A percentile compares a stretch with the other conserved stretches of the same genome.
Conservation (phyloP, 2,329 filamentous ascomycete species). For the Neofusicoccum parvum region DNA sequence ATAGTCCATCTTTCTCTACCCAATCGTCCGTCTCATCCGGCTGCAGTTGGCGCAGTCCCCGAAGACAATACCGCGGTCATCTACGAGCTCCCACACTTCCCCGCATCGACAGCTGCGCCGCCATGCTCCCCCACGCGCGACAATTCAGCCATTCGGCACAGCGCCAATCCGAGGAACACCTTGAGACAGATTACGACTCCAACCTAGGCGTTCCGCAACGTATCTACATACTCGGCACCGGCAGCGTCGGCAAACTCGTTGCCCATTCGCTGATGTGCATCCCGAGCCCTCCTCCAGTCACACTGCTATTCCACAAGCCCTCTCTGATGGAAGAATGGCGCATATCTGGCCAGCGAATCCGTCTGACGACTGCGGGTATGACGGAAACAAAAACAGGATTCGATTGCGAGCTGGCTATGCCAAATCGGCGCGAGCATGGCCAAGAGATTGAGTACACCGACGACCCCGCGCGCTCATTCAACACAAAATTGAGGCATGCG, state of each 20-base stretch:
- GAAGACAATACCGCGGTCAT: background rate
- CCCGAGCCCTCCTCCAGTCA: slow-evolving; percentile 69
- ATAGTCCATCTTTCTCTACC: background rate
- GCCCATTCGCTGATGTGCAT: slow-evolving; percentile 70
- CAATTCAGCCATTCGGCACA: background rate
- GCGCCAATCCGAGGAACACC: background rate
- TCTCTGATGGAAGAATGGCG: slow-evolving; percentile 51
- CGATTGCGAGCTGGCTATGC: slow-evolving; percentile 47
- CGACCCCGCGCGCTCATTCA: slow-evolving; percentile 1
- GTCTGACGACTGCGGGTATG: slow-evolving; percentile 48
- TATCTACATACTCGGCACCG: slow-evolving; percentile 77
- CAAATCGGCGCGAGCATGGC: slow-evolving; percentile 41
- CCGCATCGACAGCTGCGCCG: background rate
- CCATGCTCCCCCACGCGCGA: background rate
- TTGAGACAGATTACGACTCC: background rate
- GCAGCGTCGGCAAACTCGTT: slow-evolving; percentile 79
- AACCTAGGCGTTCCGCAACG: slow-evolving; percentile 30
- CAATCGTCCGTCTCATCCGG: background rate
- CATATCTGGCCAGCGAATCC: slow-evolving; percentile 45
- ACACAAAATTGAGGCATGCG: background rate
- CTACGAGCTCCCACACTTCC: background rate
- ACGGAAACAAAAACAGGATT: slow-evolving; percentile 44
- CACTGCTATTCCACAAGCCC: slow-evolving; percentile 71
- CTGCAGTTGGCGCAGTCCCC: too few relatives aligned
- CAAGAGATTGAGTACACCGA: slow-evolving; percentile 29